phyloP scores from a whole-genome alignment of 2,329 filamentous ascomycete species.

The Pseudogymnoascus sp. region DNA sequence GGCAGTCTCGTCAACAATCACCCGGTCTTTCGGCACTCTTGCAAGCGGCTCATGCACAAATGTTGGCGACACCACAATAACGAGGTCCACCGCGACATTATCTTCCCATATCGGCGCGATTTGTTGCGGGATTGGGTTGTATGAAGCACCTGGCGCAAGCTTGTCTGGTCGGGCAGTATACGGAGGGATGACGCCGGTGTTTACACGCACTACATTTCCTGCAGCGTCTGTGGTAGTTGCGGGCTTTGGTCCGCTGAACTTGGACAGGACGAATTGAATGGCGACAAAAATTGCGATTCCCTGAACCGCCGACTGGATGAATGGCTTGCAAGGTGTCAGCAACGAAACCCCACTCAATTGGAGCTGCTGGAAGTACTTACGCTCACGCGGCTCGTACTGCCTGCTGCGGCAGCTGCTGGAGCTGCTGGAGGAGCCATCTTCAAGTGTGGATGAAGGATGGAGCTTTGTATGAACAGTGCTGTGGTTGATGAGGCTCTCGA shows the following conservation, averaged over 20 bases:
- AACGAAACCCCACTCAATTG: constrained; percentile 10
- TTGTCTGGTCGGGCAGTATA: constrained; percentile 56
- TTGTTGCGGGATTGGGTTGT: constrained; percentile 57
- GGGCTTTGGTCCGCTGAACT: constrained; percentile 42
- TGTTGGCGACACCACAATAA: constrained; percentile 74
- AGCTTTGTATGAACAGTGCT: background rate
- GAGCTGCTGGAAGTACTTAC: constrained; percentile 18
- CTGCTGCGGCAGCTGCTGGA: constrained; percentile 24
- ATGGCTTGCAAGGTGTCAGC: constrained; percentile 19
- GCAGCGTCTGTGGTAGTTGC: constrained; percentile 41
- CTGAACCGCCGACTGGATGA: constrained; percentile 37
- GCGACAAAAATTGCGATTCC: constrained; percentile 47
- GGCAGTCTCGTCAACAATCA: constrained; percentile 71
- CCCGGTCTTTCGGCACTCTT: constrained; percentile 54
- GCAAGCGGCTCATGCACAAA: constrained; percentile 60
- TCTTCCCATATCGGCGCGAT: constrained; percentile 83
- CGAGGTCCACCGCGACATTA: constrained; percentile 71
- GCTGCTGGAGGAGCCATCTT: constrained; percentile 28
- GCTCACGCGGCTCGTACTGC: constrained; percentile 23
- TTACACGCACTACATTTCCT: constrained; percentile 45
- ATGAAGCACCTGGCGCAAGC: constrained; percentile 53
- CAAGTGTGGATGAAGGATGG: constrained; percentile 6
- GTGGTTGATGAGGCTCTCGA: constrained; percentile 4
- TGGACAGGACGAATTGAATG: constrained; percentile 50
- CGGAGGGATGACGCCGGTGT: constrained; percentile 50